phyloP scores from a whole-genome alignment of 306 rosid genomes.

The Psophocarpus tetragonolobus region DNA sequence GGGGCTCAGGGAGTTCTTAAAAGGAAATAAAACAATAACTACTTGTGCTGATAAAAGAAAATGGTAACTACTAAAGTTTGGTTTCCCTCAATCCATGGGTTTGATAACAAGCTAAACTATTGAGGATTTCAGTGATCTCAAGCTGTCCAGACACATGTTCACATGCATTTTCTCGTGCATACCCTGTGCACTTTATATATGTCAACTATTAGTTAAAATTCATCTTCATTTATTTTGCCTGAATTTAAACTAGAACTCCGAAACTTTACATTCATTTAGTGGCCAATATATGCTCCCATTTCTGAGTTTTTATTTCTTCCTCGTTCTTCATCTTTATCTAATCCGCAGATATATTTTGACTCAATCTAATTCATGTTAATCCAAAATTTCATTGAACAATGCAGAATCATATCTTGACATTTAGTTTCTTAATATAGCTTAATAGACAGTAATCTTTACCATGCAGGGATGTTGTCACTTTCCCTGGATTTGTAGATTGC shows the following conservation, averaged over 20 bases:
- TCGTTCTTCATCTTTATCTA: neutral
- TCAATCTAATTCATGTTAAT: conserved; percentile 14
- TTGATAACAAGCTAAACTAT: conserved; percentile 19
- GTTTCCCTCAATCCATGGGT: conserved; percentile 24
- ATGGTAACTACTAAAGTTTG: conserved; percentile 10
- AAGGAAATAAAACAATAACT: conserved; percentile 6
- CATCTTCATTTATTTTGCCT: neutral
- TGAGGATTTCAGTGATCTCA: neutral
- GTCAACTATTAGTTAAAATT: neutral
- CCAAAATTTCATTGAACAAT: conserved; percentile 17
- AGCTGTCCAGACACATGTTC: neutral
- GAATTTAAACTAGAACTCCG: conserved; percentile 1
- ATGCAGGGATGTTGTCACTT: conserved; percentile 77
- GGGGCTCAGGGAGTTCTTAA: neutral
- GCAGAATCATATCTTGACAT: conserved; percentile 17
- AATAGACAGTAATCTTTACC: conserved; percentile 20
- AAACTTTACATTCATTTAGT: conserved; percentile 25
- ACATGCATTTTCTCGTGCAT: conserved; percentile 13
- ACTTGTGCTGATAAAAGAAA: neutral
- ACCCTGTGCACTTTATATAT: neutral
- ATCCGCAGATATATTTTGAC: conserved; percentile 6
- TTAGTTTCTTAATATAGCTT: conserved; percentile 25
- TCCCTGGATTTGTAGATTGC: conserved; percentile 97
- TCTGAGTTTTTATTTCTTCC: conserved; percentile 1
- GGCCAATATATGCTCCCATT: neutral